A percentile compares a stretch with the other conserved stretches of the same genome.
These are phyloP conservation scores for Orbilia quercus DNA, from an alignment of 2,329 filamentous ascomycete genomes.

Conservation along the genomic window DNA sequence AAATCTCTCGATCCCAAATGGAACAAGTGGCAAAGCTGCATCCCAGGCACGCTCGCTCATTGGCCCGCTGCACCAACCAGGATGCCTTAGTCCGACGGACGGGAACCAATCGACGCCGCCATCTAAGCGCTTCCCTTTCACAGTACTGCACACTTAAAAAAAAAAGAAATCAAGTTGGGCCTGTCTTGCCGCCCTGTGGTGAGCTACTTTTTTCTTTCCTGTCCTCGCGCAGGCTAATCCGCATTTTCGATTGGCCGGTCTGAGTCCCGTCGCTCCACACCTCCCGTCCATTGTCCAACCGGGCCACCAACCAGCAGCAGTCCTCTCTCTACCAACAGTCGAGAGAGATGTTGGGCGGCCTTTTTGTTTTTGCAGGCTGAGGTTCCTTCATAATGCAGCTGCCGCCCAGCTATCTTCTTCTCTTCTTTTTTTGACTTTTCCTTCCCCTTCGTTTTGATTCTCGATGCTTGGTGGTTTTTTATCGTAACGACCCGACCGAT, in stretches of 20 bases:
- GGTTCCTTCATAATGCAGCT: conserved; percentile 48
- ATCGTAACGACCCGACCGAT: no score
- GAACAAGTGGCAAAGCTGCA: neutral
- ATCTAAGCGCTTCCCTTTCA: conserved; percentile 43
- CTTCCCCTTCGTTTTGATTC: no score
- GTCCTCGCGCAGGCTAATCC: conserved; percentile 2
- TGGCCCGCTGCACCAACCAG: conserved; percentile 12
- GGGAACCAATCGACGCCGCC: conserved; percentile 42
- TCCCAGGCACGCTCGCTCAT: conserved; percentile 5
- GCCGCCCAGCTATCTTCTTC: conserved; percentile 26
- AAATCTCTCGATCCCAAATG: no score
- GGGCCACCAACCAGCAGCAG: conserved; percentile 18
- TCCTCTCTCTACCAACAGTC: neutral
- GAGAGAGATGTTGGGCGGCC: no score
- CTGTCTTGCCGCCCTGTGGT: neutral
- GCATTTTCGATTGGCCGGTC: no score
- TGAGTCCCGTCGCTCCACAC: no score
- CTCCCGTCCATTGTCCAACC: neutral
- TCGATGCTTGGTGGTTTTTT: conserved; percentile 47
- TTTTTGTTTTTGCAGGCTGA: no score
- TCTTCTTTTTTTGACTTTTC: conserved; percentile 21
- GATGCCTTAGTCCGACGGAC: conserved; percentile 14
- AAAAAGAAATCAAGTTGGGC: conserved; percentile 19
- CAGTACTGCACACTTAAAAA: neutral
- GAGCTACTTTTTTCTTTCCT: conserved; percentile 8